Conservation (phyloP, 2,329 filamentous ascomycete genomes). For the Pyricularia pennisetigena region DNA sequence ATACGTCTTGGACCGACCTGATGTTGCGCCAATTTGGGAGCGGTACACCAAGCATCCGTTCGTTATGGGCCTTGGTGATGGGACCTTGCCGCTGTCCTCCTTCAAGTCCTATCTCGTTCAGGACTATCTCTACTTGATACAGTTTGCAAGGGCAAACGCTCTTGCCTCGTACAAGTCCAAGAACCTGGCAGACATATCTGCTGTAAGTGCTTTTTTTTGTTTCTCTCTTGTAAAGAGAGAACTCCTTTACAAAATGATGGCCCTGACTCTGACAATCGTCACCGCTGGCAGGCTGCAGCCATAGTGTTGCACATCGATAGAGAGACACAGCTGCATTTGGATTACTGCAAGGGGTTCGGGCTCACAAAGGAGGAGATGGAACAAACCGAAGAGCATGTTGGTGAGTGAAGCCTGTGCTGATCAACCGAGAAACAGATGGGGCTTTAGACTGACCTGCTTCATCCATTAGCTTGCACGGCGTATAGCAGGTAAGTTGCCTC, state of each 20-base stretch:
- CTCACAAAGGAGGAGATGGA: slow-evolving; percentile 66
- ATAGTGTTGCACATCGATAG: slow-evolving; percentile 69
- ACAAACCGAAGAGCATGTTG: slow-evolving; percentile 62
- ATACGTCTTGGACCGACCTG: slow-evolving; percentile 65
- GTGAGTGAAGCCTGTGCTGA: slow-evolving; percentile 26
- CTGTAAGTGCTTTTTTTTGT: slow-evolving; percentile 34
- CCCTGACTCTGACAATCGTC: not conserved
- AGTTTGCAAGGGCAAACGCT: slow-evolving; percentile 81
- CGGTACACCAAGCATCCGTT: slow-evolving; percentile 75
- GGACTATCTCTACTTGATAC: slow-evolving; percentile 85
- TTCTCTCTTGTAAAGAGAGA: not conserved
- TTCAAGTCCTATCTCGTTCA: slow-evolving; percentile 89
- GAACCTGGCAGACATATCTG: slow-evolving; percentile 60
- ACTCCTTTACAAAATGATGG: not conserved
- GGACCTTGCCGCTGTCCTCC: slow-evolving; percentile 60
- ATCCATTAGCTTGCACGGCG: slow-evolving; percentile 27
- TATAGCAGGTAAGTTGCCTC: slow-evolving; percentile 19
- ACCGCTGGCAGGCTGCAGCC: slow-evolving; percentile 21
- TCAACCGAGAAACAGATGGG: slow-evolving; percentile 14
- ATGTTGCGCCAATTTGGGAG: slow-evolving; percentile 67
- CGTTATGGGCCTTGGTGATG: slow-evolving; percentile 65
- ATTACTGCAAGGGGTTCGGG: slow-evolving; percentile 75
- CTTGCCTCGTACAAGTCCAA: slow-evolving; percentile 79
- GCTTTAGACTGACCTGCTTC: not conserved
- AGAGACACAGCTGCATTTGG: slow-evolving; percentile 73